Evolutionary conservation across 2,329 filamentous ascomycete species (phyloP), one percentile per base, ranked within the genome.

Genomic region (Hysterium pulicare): DNA sequence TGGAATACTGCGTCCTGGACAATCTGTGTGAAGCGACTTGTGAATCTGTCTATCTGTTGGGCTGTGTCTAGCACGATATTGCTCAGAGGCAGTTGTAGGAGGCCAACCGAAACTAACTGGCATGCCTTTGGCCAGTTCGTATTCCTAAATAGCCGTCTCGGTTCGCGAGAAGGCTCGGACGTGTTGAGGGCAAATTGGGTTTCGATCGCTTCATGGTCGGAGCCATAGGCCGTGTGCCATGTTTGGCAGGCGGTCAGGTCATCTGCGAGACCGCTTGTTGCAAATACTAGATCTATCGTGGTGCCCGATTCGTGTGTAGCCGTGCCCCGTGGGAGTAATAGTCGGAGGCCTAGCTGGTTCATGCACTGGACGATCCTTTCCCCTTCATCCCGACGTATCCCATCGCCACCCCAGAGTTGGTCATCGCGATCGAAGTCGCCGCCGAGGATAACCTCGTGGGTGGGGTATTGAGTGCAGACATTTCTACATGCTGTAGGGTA

Each of bases 131-230:
- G 41, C 46, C 44, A 51, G 33, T 41, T 46, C 33, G 48, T 43
- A 32, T 48, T 48, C 46, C 48, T 50, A 22, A 50, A 26, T 22
- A 50, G 35, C 31, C 48, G 48, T 33, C 48, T 33, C 40, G 48
- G 45, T 26, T 42, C 33, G 22, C 21, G n/a, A n/a, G n/a, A n/a
- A n/a, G n/a, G 32, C 42, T 46, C 36, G 31, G 34, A 4, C 38
- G 28, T n/a, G 19, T 41, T 40, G 26, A 47, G 32, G n/a, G 39
- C 40, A 7, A 45, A 28, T 8, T n/a, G 26, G 26, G 26, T 28
- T n/a, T 28, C 8, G 26, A 28, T 28, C 8, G 26, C 26, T n/a
- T n/a, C 8, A n/a, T 28, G 26, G 26, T 28, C 26, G 8, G 26
- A 28, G 8, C 26, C 26, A n/a, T 28, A 28, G 8, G 8, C 26